Conservation (phyloP, 2,329 filamentous ascomycete genomes). For the Domatiomyces catenatus region DNA sequence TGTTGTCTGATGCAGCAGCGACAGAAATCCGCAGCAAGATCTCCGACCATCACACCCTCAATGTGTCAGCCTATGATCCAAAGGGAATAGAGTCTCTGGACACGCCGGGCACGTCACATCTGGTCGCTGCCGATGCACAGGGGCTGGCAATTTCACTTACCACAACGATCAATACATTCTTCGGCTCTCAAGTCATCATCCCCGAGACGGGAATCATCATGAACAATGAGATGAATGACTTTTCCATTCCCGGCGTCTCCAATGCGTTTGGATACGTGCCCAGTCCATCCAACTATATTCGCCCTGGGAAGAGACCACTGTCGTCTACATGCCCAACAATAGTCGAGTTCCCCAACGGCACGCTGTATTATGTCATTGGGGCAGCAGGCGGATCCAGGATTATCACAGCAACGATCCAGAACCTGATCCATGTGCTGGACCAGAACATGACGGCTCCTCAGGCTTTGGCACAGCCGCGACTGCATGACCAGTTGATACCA, state of each 20-base stretch:
- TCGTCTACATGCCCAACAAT: slow-evolving; percentile 72
- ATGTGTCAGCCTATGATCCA: slow-evolving; percentile 61
- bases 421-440: slow-evolving; percentile 58
- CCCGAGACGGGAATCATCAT: slow-evolving; percentile 72
- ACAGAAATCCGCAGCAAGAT: slow-evolving; percentile 50
- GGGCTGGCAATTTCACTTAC: slow-evolving; percentile 70
- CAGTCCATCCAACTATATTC: slow-evolving; percentile 64
- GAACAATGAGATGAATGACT: slow-evolving; percentile 55
- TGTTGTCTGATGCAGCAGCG: slow-evolving; percentile 50
- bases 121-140: slow-evolving; percentile 50
- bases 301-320: slow-evolving; percentile 64
- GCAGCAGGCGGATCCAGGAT: slow-evolving; percentile 72
- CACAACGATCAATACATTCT: slow-evolving; percentile 76
- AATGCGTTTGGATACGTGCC: slow-evolving; percentile 82
- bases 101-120: slow-evolving; percentile 41
- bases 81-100: slow-evolving; percentile 48
- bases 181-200: slow-evolving; percentile 64
- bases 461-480: slow-evolving; percentile 49
- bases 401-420: slow-evolving; percentile 63
- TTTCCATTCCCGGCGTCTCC: slow-evolving; percentile 60
- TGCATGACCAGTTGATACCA: slow-evolving; percentile 73
- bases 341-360: slow-evolving; percentile 49
- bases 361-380: slow-evolving; percentile 54
- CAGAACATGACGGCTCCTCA: slow-evolving; percentile 43
- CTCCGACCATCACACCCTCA: slow-evolving; percentile 53